Percentiles rank a stretch among this genome's conserved stretches.
phyloP scores from a whole-genome alignment of 306 rosid species.

The Phaseolus lunatus region DNA sequence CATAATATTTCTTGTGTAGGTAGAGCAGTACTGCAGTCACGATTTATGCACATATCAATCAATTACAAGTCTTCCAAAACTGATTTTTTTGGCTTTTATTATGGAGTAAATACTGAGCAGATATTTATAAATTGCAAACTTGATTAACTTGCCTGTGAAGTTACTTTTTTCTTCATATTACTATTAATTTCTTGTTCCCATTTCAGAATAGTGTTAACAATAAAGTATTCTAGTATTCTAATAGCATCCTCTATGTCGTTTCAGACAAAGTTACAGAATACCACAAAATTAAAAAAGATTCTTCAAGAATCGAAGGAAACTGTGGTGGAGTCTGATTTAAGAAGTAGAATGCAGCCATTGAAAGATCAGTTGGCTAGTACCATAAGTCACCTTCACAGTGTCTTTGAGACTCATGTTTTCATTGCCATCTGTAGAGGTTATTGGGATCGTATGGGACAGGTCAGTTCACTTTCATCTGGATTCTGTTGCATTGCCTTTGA shows the following conservation, averaged over 20 bases:
- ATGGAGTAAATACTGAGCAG: background rate
- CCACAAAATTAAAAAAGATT: slow-evolving; percentile 91
- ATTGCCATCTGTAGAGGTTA: slow-evolving; percentile 85
- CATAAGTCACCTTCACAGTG: slow-evolving; percentile 71
- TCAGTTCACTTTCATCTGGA: slow-evolving; percentile 38
- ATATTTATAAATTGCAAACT: background rate
- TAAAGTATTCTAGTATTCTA: slow-evolving; percentile 23
- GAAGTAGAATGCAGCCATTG: slow-evolving; percentile 82
- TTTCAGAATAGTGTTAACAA: slow-evolving; percentile 7
- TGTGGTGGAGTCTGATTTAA: slow-evolving; percentile 80
- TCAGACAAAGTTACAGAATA: slow-evolving; percentile 83
- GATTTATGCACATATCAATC: background rate
- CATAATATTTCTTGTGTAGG: background rate
- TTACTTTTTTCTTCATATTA: slow-evolving; percentile 3
- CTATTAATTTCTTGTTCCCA: background rate
- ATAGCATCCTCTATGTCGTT: slow-evolving; percentile 44
- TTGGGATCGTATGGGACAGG: slow-evolving; percentile 99
- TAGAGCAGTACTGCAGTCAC: background rate
- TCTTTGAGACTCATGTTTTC: slow-evolving; percentile 80
- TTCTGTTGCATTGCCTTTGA: background rate
- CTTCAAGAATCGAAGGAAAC: slow-evolving; percentile 95
- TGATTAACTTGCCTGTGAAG: background rate
- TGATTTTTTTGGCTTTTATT: background rate
- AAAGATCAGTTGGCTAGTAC: slow-evolving; percentile 76
- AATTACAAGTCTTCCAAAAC: slow-evolving; percentile 22